Conservation (phyloP, 495 filamentous ascomycete genomes). For the Aspergillus conjunctus region DNA sequence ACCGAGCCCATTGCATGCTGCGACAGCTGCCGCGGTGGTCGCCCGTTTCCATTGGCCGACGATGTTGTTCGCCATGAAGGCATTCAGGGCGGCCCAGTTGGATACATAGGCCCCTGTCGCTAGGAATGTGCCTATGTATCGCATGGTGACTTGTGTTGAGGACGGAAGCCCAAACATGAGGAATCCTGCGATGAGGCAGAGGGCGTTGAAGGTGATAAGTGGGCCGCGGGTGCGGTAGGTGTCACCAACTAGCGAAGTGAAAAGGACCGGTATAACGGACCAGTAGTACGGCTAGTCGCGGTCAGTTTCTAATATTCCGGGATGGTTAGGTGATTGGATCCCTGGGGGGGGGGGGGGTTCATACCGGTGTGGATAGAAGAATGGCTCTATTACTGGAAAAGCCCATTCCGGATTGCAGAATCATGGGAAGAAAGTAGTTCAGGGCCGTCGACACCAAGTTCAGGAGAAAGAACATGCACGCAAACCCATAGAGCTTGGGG, state of each 20-base stretch:
- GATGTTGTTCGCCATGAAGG: constrained; percentile 73
- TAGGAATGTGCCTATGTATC: constrained; percentile 74
- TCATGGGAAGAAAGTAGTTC: constrained; percentile 73
- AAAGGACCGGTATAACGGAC: constrained; percentile 67
- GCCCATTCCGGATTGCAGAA: constrained; percentile 70
- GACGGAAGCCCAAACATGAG: constrained; percentile 67
- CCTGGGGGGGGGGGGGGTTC: constrained; percentile 8
- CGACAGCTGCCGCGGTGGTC: constrained; percentile 67
- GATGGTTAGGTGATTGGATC: neutral
- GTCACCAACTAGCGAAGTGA: constrained; percentile 71
- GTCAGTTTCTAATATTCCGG: neutral
- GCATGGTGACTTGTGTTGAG: constrained; percentile 63
- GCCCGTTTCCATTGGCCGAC: constrained; percentile 77
- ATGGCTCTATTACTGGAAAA: constrained; percentile 68
- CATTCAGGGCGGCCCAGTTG: constrained; percentile 78
- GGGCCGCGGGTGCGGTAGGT: constrained; percentile 64
- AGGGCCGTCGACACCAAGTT: constrained; percentile 70
- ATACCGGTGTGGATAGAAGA: constrained; percentile 66
- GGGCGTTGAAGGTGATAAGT: constrained; percentile 71
- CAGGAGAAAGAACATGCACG: constrained; percentile 70
- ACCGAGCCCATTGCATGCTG: constrained; percentile 72
- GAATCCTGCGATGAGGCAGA: constrained; percentile 72
- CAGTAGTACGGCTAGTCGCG: constrained; percentile 66
- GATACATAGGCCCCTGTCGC: constrained; percentile 77
- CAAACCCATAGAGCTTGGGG: constrained; percentile 73